phyloP scores from a whole-genome alignment of 495 filamentous ascomycete genomes.

The Aspergillus bridgeri region DNA sequence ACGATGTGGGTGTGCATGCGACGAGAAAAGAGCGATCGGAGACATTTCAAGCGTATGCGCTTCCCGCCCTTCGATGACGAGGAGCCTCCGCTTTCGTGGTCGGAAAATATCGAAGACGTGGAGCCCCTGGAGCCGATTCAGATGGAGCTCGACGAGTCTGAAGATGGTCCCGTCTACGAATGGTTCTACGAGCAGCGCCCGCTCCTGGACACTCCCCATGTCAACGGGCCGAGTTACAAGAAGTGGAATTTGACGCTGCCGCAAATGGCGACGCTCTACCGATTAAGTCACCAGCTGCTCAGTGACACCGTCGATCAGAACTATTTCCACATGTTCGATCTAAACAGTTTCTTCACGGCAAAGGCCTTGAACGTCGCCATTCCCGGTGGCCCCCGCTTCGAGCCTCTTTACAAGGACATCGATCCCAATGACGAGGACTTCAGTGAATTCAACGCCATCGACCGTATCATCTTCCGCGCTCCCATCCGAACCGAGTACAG shows the following conservation, averaged over 20 bases:
- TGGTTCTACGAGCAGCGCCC: conserved; percentile 99
- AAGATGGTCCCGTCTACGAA: conserved; percentile 85
- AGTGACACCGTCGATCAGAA: conserved; percentile 94
- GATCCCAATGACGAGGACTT: conserved; percentile 99
- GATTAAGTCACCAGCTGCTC: conserved; percentile 84
- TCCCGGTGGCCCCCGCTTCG: conserved; percentile 93
- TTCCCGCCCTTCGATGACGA: conserved; percentile 99
- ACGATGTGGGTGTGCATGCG: conserved; percentile 99
- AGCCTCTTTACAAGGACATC: conserved; percentile 98
- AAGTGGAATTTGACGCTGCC: conserved; percentile 90
- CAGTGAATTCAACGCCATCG: conserved; percentile 99
- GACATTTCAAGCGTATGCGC: conserved; percentile 98
- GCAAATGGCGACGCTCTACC: conserved; percentile 94
- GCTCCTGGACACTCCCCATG: conserved; percentile 85
- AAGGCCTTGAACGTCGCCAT: conserved; percentile 98
- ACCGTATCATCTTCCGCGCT: conserved; percentile 96
- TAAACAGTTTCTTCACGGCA: conserved; percentile 91
- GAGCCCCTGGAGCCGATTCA: conserved; percentile 98
- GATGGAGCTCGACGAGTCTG: conserved; percentile 96
- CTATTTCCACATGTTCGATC: conserved; percentile 97
- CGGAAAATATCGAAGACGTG: conserved; percentile 97
- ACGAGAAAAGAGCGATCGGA: conserved; percentile 91
- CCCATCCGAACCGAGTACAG: conserved; percentile 96
- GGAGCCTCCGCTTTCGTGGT: conserved; percentile 95
- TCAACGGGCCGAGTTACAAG: conserved; percentile 97